These are phyloP conservation scores for Acanthamoeba triangularis DNA, from an alignment of 208 protist genomes.

Conservation along the genomic window DNA sequence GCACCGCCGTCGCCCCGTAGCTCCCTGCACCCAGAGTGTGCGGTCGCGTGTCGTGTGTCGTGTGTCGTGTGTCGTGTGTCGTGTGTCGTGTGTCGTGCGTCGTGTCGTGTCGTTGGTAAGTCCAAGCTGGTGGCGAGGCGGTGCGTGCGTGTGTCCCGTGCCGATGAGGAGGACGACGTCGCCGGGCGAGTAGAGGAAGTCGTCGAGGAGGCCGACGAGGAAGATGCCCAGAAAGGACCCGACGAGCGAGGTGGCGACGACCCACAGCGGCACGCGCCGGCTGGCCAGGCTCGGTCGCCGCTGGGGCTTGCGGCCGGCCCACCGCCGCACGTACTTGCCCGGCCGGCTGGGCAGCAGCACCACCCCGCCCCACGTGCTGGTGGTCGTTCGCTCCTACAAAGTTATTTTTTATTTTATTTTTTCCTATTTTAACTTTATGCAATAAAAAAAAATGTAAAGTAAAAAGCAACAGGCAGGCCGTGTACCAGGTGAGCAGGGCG, in stretches of 20 bases:
- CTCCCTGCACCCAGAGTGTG: not conserved
- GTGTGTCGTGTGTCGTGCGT: not conserved
- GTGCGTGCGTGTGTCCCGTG: not conserved
- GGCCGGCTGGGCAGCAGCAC: not conserved
- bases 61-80: not conserved
- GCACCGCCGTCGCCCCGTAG: conserved; percentile 25
- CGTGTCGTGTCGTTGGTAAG: too few relatives aligned
- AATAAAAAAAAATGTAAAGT: too few relatives aligned
- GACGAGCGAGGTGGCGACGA: not conserved
- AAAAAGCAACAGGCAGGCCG: too few relatives aligned
- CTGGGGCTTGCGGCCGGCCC: not conserved
- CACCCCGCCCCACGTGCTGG: not conserved
- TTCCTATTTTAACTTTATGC: too few relatives aligned
- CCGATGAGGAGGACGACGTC: conserved; percentile 40
- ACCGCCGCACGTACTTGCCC: not conserved
- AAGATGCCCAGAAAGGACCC: conserved; percentile 36
- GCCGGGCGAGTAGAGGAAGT: conserved; percentile 11
- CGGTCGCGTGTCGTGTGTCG: too few relatives aligned
- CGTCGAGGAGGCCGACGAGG: conserved; percentile 29
- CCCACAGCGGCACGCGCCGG: conserved; percentile 11
- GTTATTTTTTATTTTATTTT: too few relatives aligned
- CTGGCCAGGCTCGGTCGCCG: not conserved
- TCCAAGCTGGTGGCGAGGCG: not conserved
- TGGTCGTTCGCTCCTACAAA: too few relatives aligned
- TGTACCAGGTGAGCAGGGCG: too few relatives aligned